These are phyloP conservation scores for Aspergillus brunneoviolaceus DNA, from an alignment of 2,329 filamentous ascomycete species.

Conservation along the genomic window DNA sequence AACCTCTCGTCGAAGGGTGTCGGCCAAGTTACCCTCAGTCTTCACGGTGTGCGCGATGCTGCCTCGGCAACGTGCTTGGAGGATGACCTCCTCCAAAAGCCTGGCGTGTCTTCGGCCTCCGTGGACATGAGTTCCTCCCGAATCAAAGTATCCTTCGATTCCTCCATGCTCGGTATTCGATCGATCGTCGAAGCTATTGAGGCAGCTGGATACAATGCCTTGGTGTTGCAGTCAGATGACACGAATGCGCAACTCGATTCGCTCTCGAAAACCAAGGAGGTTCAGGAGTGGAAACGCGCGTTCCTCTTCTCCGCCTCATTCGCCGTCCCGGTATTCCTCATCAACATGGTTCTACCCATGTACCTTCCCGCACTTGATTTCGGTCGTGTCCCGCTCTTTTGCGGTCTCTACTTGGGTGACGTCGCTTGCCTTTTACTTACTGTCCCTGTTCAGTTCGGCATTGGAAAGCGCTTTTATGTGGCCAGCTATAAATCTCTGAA, in stretches of 20 bases:
- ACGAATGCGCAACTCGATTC: slow-evolving; percentile 97
- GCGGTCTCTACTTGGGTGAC: slow-evolving; percentile 85
- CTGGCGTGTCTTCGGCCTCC: slow-evolving; percentile 72
- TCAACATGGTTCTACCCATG: slow-evolving; percentile 96
- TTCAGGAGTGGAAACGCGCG: slow-evolving; percentile 84
- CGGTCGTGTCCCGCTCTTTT: slow-evolving; percentile 63
- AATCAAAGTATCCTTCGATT: slow-evolving; percentile 70
- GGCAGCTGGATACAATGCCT: slow-evolving; percentile 78
- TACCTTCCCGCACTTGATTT: slow-evolving; percentile 72
- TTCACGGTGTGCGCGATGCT: slow-evolving; percentile 77
- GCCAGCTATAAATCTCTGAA: slow-evolving; percentile 92
- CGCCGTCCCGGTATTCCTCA: slow-evolving; percentile 84
- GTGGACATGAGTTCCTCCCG: slow-evolving; percentile 73
- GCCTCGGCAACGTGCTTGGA: slow-evolving; percentile 71
- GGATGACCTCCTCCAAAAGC: slow-evolving; percentile 60
- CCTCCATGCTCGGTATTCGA: slow-evolving; percentile 72
- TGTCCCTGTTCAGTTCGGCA: slow-evolving; percentile 92
- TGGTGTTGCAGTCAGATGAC: slow-evolving; percentile 88
- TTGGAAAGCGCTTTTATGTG: slow-evolving; percentile 89
- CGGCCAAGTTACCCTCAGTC: slow-evolving; percentile 71
- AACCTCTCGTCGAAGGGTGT: slow-evolving; percentile 55
- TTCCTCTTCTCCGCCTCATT: slow-evolving; percentile 77
- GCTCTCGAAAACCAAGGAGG: slow-evolving; percentile 92
- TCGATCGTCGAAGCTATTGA: slow-evolving; percentile 81
- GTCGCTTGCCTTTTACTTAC: slow-evolving; percentile 80